Evolutionary conservation across 345 rosid genomes (phyloP).

Genomic region (Pistacia vera): DNA sequence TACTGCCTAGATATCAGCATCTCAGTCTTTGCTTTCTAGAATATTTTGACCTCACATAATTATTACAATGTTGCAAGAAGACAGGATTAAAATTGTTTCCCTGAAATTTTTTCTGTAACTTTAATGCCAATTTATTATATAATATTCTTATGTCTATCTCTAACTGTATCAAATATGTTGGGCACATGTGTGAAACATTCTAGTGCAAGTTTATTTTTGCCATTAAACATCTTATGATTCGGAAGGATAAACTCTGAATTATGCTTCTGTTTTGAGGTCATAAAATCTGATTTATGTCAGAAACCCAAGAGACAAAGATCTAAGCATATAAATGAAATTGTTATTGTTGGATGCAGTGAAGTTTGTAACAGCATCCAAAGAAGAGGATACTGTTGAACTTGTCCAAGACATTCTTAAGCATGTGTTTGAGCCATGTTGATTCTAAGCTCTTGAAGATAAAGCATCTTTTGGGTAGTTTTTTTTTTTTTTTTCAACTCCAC

Average conservation of each 20-base stretch:
- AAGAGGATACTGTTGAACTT: slow-evolving; percentile 51
- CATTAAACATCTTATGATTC: not conserved
- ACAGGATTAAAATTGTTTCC: not conserved
- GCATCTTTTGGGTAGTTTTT: slow-evolving; percentile 5
- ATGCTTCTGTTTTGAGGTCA: too few species aligned
- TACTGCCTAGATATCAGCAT: not conserved
- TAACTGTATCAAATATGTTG: not conserved
- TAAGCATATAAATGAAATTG: slow-evolving; percentile 6
- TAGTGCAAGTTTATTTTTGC: not conserved
- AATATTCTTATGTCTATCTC: too few species aligned
- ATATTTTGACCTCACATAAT: too few species aligned
- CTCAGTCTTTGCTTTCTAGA: not conserved
- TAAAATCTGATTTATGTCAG: not conserved
- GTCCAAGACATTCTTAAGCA: slow-evolving; percentile 63
- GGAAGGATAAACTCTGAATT: too few species aligned
- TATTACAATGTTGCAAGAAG: too few species aligned
- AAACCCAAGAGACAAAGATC: not conserved
- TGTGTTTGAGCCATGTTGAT: slow-evolving; percentile 42
- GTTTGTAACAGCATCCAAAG: slow-evolving; percentile 57
- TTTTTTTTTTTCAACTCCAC: not conserved
- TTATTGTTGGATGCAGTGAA: slow-evolving; percentile 51
- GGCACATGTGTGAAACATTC: not conserved
- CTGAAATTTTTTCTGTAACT: too few species aligned
- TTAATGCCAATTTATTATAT: too few species aligned
- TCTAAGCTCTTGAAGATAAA: slow-evolving; percentile 1